Base-by-base conservation (phyloP, 2,329 filamentous ascomycete genomes). In the Lecanicillium sp. region DNA sequence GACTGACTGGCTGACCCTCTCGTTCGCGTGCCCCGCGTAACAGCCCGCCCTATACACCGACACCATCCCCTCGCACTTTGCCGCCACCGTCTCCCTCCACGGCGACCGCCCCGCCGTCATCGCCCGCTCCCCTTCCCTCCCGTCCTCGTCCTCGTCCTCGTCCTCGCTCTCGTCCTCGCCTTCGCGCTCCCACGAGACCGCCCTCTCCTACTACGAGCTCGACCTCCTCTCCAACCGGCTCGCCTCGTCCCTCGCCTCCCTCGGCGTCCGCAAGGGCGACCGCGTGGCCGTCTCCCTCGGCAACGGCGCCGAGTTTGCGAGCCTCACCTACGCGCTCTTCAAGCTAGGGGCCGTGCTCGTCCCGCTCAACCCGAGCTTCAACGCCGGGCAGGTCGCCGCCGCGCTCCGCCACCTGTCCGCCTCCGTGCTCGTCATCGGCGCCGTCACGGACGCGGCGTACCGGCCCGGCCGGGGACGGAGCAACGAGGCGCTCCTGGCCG, bases 321-420 rank as follows among this genome's bases (percentile, higher is more conserved):
- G 84, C 42, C 76, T 93, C 17, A 91, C 86, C 5, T 97, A 97
- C 67, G 90, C 90, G 1, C 66, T 93, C 47, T 95, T 91, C 72
- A 97, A 97, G 67, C 77, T 97, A 9, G 93, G 93, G n/a, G 91
- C 88, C 20, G 80, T 97, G 43, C 72, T 97, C 53, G 90, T 95
- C n/a, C 93, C 91, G 0, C 69, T 97, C 20, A 97, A 98, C 63
- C 91, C 90, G 17, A 84, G 81, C 2, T 97, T 97, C 72, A 95
- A 89, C 56, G 74, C 80, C 3, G 65, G 71, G 5, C 93, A 97
- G 69, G 81, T 97, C 8, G 73, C 80, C 5, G 78, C 88, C 3
- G 91, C 90, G 0, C 72, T 97, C 23, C 76, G 75, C 8, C 90
- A 95, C 59, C 77, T 98, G 1, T 74, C 73, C 7, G 83, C 82